Conservation (phyloP, 495 filamentous ascomycete genomes). For the Aspergillus steynii region DNA sequence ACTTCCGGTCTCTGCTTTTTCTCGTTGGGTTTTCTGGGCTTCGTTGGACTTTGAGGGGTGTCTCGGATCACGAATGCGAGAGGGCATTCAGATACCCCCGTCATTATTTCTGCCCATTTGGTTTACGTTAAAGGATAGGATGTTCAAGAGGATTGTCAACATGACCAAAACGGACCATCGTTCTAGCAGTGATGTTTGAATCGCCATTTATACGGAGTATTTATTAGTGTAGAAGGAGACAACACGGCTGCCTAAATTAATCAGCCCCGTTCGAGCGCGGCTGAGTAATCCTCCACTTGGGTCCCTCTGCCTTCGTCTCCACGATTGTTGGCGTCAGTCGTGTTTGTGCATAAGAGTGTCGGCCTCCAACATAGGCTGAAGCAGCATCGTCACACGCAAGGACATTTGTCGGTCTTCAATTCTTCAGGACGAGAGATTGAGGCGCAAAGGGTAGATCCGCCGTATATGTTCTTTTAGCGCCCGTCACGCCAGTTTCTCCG, state of each 20-base stretch:
- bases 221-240: neutral
- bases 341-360: neutral
- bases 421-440: neutral
- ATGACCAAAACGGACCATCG: too few species aligned
- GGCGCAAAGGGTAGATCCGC: constrained; percentile 1
- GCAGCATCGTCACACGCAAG: neutral
- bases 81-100: neutral
- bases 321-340: too few species aligned
- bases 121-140: too few species aligned
- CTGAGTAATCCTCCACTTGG: constrained; percentile 6
- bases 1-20: neutral
- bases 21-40: neutral
- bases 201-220: too few species aligned
- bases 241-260: constrained; percentile 5
- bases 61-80: neutral
- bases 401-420: neutral
- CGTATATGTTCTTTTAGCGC: constrained; percentile 9
- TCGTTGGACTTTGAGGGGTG: neutral
- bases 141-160: too few species aligned
- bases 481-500: constrained; percentile 4
- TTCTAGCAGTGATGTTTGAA: too few species aligned
- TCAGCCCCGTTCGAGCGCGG: neutral
- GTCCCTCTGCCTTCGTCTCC: neutral
- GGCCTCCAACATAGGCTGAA: neutral
- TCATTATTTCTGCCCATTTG: neutral